Evolutionary conservation across 1,284 basidiomycete genomes (phyloP), one percentile per base, ranked within the genome.

Genomic region (Acaromyces ingoldii): DNA sequence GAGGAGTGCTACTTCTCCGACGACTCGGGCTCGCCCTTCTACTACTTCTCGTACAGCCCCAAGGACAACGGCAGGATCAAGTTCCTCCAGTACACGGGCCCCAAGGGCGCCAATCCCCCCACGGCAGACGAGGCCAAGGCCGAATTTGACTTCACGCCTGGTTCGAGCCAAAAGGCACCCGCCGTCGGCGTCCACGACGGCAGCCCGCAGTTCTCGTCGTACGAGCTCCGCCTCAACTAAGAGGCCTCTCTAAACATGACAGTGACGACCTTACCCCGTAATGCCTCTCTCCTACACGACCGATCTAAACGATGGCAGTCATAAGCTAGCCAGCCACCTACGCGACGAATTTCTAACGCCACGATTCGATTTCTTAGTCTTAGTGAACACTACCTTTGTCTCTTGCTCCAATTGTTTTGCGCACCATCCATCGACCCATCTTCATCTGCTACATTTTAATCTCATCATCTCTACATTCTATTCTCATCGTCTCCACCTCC

Each of bases 21-120:
- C 15, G 42, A 45, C 24, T 26, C 21, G 30, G 42, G 42, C n/a
- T 45, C 42, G 6, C 42, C 42, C 17, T 45, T 45, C 28, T 45
- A 28, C 4, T 45, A 45, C 42, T 45, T 45, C 24, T n/a, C 42
- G 29, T 45, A 45, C 15, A 25, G 17, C 3, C 25, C 42, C 4
- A 28, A 5, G 4, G 34, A 45, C 13, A 11, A 22, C 95, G 42
- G 42, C 17, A 5, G 34, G 24, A 45, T 45, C 26, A 6, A n/a
- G 11, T 45, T 45, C 25, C 17, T 45, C 25, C 29, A 22, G 3
- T 29, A 45, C 15, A 45, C 42, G 30, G 42, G 42, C 4, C 42
- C 42, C 13, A 22, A 45, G 24, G 42, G 42, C 15, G 42, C 29
- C 19, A 22, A 29, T n/a, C 42, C 42, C 24, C 21, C 13, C 30